Percentiles rank a stretch among this genome's conserved stretches.
These are phyloP conservation scores for Dendrobium chrysotoxum DNA, from an alignment of 106 monocot species.

Conservation along the genomic window DNA sequence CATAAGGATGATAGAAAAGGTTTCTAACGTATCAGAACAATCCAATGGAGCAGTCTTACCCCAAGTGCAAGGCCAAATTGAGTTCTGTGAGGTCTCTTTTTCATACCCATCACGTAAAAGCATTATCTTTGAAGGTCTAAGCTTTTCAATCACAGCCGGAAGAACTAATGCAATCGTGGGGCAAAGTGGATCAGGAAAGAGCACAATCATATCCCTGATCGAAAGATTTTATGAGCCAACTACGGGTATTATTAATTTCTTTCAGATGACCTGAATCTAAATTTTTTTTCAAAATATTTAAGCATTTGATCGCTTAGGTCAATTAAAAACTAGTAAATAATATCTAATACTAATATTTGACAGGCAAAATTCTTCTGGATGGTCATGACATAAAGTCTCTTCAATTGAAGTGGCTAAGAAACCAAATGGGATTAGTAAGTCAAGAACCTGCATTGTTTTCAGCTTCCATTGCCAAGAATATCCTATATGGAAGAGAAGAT, in stretches of 20 bases:
- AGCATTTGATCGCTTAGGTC: neutral
- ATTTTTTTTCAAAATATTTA: neutral
- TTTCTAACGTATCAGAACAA: neutral
- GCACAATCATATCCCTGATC: conserved; percentile 17
- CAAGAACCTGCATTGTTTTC: conserved; percentile 17
- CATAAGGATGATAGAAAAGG: conserved; percentile 16
- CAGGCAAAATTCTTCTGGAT: conserved; percentile 18
- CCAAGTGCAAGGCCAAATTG: conserved; percentile 12
- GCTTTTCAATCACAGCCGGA: conserved; percentile 13
- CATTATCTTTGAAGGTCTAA: conserved; percentile 9
- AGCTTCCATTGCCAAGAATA: conserved; percentile 11
- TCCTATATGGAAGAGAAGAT: conserved; percentile 16
- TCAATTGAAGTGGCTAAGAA: conserved; percentile 14
- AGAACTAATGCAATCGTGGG: conserved; percentile 14
- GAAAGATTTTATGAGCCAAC: conserved; percentile 17
- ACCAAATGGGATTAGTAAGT: conserved; percentile 23
- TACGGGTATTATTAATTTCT: neutral
- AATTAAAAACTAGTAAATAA: neutral
- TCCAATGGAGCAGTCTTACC: conserved; percentile 13
- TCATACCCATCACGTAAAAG: conserved; percentile 13
- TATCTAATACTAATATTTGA: neutral
- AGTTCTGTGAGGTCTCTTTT: conserved; percentile 14
- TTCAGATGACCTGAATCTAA: neutral
- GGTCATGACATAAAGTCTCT: conserved; percentile 7
- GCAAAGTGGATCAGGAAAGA: conserved; percentile 21